Evolutionary conservation across 805 yeast species (phyloP), one percentile per base, ranked within the genome.

Genomic region (Komagataella populi): DNA sequence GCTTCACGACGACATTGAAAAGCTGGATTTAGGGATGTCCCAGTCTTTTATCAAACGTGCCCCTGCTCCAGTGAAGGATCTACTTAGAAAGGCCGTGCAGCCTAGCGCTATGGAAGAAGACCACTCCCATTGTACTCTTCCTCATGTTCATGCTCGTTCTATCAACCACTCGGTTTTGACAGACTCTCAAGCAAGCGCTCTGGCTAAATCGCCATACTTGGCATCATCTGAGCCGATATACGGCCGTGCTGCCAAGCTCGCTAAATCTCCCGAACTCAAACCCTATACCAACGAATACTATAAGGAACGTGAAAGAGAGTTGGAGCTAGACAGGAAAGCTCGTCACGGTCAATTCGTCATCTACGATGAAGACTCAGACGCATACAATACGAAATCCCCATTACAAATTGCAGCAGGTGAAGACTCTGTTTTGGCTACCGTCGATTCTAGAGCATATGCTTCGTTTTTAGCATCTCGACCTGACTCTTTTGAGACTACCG

Each of bases 381-480:
- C 59, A 24, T 64, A 63, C 45, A 56, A 57, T 8, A 53, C 59
- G 4, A 55, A 54, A 39, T 63, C 74, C 1, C 79, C 80, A 6
- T 61, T 76, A 51, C 55, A 63, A 44, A 62, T 70, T 53, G 80
- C 81, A 1, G 72, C 69, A 46, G 62, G 64, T 51, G 63, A 62
- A 5, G 70, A 76, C 56, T 56, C 64, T 14, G 61, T 63, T n/a
- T 67, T 78, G 53, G 68, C 66, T 12, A 52, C 60, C 48, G 69
- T 75, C 47, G 84, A 83, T 59, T 85, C 89, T 10, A 75, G 77
- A 1, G 69, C 78, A 17, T 88, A 88, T 65, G 68, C 80, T 2
- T 74, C 93, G 0, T 88, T 86, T 63, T 69, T 88, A 53, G 83
- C 87, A 0, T 86, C 96, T 17, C 72, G 98, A 56, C 98, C 98